Percentiles rank a stretch among this genome's conserved stretches.
Conservation (phyloP, 225 moss, liverwort and hornwort species). For the Bryoerythrophyllum caledonicum region DNA sequence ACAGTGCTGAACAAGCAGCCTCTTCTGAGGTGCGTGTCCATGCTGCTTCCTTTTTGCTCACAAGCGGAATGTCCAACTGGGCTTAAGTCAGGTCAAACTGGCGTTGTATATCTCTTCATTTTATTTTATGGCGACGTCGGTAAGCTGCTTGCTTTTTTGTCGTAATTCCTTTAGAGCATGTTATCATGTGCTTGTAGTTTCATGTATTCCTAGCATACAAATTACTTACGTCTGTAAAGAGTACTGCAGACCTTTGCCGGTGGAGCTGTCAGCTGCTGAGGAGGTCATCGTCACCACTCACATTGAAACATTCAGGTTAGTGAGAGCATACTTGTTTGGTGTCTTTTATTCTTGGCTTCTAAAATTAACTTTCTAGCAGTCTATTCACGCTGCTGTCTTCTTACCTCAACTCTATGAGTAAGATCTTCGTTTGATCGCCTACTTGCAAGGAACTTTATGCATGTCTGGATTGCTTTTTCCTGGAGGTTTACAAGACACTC, state of each 20-base stretch:
- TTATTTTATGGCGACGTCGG: constrained; percentile 5
- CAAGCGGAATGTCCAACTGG: constrained; percentile 11
- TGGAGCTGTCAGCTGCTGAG: constrained; percentile 93
- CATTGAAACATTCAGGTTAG: constrained; percentile 85
- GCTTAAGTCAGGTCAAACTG: constrained; percentile 2
- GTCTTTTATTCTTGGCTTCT: neutral
- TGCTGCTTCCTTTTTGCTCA: neutral
- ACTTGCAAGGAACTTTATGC: neutral
- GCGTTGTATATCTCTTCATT: neutral
- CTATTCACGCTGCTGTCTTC: neutral
- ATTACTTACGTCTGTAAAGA: constrained; percentile 14
- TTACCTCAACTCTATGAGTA: neutral
- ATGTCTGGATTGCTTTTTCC: neutral
- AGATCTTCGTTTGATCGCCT: neutral
- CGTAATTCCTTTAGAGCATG: constrained; percentile 10
- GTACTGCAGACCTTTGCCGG: constrained; percentile 59
- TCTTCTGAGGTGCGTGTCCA: constrained; percentile 63
- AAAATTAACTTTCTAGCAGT: neutral
- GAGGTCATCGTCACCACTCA: constrained; percentile 86
- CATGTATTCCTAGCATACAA: constrained; percentile 11
- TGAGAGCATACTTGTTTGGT: neutral
- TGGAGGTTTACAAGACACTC: neutral
- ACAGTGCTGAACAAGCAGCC: constrained; percentile 96
- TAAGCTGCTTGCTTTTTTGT: neutral
- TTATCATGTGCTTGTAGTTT: neutral